Conservation (phyloP, 805 yeast species). For the Candida endomychidarum region DNA sequence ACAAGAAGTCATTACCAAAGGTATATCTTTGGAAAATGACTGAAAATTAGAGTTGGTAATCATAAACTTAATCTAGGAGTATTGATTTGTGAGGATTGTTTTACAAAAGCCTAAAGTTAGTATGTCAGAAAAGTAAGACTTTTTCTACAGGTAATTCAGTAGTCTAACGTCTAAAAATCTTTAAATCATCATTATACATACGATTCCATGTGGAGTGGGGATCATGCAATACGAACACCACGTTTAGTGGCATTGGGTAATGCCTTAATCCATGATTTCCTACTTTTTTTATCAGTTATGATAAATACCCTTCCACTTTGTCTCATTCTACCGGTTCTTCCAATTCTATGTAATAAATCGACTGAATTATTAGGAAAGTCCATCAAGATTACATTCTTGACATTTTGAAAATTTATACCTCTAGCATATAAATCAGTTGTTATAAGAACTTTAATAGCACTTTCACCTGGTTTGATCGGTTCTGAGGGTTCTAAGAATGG, state of each 20-base stretch:
- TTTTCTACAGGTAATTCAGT: slow-evolving; percentile 17
- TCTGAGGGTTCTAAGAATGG: slow-evolving; percentile 67
- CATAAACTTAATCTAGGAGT: too few species aligned
- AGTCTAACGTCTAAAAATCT: slow-evolving; percentile 19
- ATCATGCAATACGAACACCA: slow-evolving; percentile 17
- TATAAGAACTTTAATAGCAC: slow-evolving; percentile 58
- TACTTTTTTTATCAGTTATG: slow-evolving; percentile 64
- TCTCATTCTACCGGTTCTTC: slow-evolving; percentile 92
- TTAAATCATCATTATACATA: slow-evolving; percentile 15
- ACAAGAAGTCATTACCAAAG: too few species aligned
- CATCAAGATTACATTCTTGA: slow-evolving; percentile 77
- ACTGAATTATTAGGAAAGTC: slow-evolving; percentile 85
- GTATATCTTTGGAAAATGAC: too few species aligned
- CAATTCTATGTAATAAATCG: slow-evolving; percentile 87
- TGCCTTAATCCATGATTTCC: slow-evolving; percentile 81
- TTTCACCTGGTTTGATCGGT: slow-evolving; percentile 30
- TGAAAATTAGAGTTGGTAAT: too few species aligned
- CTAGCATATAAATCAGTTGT: slow-evolving; percentile 89
- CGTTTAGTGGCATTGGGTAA: slow-evolving; percentile 59
- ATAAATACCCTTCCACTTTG: slow-evolving; percentile 85
- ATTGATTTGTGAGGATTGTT: too few species aligned
- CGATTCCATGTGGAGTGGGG: too few species aligned
- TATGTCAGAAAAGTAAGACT: slow-evolving; percentile 13
- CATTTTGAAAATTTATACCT: slow-evolving; percentile 82
- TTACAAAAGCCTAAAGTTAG: slow-evolving; percentile 9